Base-by-base conservation (phyloP, 2,329 filamentous ascomycete genomes). In the Apiospora malaysiana region DNA sequence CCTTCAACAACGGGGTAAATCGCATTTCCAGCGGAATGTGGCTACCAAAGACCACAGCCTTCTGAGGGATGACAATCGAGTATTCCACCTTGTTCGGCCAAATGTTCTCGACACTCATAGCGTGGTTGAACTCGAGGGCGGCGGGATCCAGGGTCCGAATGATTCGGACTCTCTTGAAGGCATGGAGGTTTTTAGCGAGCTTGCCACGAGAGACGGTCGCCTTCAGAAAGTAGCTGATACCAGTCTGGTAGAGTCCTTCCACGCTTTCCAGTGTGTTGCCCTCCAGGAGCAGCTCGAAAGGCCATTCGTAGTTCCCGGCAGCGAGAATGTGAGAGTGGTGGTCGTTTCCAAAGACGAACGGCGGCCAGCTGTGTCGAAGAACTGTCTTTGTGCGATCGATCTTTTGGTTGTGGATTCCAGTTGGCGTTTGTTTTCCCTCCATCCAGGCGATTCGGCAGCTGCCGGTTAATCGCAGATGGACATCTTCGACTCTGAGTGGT, bases 61-160 rank as follows among this genome's bases (percentile, higher is more conserved):
- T 98, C 78, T 94, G 95, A 0, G 96, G 95, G 14, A 97, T 93
- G 71, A 94, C 90, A 73, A 99, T 94, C 42, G 94, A 95, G 83
- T 99, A 99, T 80, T 97, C 94, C 76, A 98, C 89, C 85, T 99
- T 99, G 84, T 97, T 96, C 7, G 94, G 93, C 96, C 96, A 99
- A 74, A 97, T 93, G 78, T 98, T 98, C 82, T 98, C 95, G 74
- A 98, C 95, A 73, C 93, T 94, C 94, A 98, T 96, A 66, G 94
- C 92, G 81, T 98, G 93, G 47, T 93, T 87, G 73, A 95, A 88
- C 79, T 95, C 93, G 71, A 95, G 85, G 14, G 93, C 92, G 68
- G 91, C 91, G 14, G 93, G 88, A 72, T 94, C 92, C 66, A 95
- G 84, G 0, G 93, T 95, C 70, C 93, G 89, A 71, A 95, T 92